Evolutionary conservation across 169 alveolate genomes (phyloP).

Genomic region (Plasmodium sp.): DNA sequence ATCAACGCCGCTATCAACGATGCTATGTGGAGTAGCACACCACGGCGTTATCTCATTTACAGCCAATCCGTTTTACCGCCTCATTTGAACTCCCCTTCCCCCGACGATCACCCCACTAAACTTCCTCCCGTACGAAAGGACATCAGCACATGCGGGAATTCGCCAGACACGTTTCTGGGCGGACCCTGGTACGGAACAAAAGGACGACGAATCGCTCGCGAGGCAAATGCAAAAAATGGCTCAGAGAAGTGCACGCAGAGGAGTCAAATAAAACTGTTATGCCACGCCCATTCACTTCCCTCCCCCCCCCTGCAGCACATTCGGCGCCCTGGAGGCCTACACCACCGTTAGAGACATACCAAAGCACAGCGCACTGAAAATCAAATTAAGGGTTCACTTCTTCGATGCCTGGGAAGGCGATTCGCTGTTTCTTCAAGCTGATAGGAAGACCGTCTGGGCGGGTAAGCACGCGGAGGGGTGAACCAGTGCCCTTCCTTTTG

Average conservation of each 20-base stretch:
- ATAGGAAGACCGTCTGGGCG: slow-evolving; percentile 82
- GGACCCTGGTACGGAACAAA: slow-evolving; percentile 58
- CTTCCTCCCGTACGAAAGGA: slow-evolving; percentile 9
- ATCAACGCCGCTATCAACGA: background rate
- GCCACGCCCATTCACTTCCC: background rate
- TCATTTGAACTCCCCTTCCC: background rate
- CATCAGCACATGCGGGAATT: slow-evolving; percentile 47
- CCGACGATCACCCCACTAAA: background rate
- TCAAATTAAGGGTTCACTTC: slow-evolving; percentile 85
- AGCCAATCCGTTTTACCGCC: background rate
- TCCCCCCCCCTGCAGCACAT: slow-evolving; percentile 11
- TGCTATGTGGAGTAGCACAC: background rate
- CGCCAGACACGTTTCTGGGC: slow-evolving; percentile 66
- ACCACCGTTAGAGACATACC: slow-evolving; percentile 68
- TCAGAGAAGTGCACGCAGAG: background rate
- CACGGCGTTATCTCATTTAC: background rate
- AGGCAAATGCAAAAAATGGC: background rate
- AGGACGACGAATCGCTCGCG: background rate
- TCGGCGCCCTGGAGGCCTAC: slow-evolving; percentile 53
- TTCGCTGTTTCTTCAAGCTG: slow-evolving; percentile 78
- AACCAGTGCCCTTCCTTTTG: background rate
- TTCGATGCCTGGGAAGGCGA: slow-evolving; percentile 89
- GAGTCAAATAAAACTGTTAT: background rate
- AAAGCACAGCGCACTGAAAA: slow-evolving; percentile 74
- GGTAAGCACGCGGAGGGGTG: background rate